phyloP scores from a whole-genome alignment of 2,329 filamentous ascomycete species.

The Calonectria multiphialidica region DNA sequence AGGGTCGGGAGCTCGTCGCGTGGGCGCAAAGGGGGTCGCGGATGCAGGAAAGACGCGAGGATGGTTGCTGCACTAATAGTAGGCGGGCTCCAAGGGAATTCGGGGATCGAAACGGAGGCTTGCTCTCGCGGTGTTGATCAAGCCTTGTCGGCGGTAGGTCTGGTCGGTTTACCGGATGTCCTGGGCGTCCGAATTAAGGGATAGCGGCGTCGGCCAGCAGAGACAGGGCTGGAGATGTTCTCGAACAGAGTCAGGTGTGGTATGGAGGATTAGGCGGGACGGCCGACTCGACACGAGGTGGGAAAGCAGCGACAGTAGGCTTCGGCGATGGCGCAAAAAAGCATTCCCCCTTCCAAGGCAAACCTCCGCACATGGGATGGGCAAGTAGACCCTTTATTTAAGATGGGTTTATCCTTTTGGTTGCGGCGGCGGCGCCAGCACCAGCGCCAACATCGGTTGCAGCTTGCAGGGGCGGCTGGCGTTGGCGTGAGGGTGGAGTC shows the following conservation, averaged over 20 bases:
- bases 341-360: conserved; percentile 16
- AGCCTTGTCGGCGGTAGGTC: neutral
- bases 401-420: conserved; percentile 25
- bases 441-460: conserved; percentile 21
- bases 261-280: conserved; percentile 13
- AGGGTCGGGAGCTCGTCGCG: neutral
- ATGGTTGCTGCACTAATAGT: neutral
- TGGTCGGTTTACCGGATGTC: conserved; percentile 4
- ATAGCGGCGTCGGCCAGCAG: conserved; percentile 2
- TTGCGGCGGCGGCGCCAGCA: conserved; percentile 16
- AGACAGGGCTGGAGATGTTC: conserved; percentile 1
- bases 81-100: neutral
- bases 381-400: conserved; percentile 24
- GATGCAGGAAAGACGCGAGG: neutral
- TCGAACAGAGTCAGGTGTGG: conserved; percentile 15
- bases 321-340: conserved; percentile 23
- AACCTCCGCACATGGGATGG: conserved; percentile 11
- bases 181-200: conserved; percentile 11
- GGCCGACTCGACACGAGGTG: neutral
- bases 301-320: neutral
- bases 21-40: neutral
- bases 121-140: neutral
- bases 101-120: neutral
- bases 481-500: conserved; percentile 39
- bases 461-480: conserved; percentile 24